phyloP scores from a whole-genome alignment of 176 grass and related monocot genomes.

The Eragrostis nindensis region DNA sequence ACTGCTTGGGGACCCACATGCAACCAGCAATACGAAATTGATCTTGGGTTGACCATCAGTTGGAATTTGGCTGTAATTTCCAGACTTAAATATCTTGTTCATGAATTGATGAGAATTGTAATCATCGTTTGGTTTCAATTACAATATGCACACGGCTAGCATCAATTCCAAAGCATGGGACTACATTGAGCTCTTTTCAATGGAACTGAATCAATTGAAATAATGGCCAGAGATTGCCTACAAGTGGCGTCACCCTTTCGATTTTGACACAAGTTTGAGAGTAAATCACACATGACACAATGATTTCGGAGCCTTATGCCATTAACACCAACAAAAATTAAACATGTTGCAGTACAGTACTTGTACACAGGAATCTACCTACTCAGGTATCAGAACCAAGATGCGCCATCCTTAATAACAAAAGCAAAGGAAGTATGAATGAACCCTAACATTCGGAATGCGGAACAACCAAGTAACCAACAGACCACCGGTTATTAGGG shows the following conservation, averaged over 20 bases:
- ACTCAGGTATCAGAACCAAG: neutral
- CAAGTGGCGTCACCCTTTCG: neutral
- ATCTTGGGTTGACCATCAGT: neutral
- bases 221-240: neutral
- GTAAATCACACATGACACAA: neutral
- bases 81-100: too few relatives aligned
- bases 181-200: neutral
- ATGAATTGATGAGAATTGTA: neutral
- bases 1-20: neutral
- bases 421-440: neutral
- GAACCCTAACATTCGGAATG: neutral
- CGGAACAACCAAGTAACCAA: neutral
- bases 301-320: neutral
- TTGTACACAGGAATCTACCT: neutral
- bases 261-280: neutral
- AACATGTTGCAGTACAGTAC: too few relatives aligned
- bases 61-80: neutral
- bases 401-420: neutral
- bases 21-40: neutral
- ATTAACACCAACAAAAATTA: neutral
- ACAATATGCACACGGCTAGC: too few relatives aligned
- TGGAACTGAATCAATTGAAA: neutral
- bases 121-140: too few relatives aligned
- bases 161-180: neutral
- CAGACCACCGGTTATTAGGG: neutral